These are phyloP conservation scores for Fallopia convolvulus DNA, from an alignment of 148 eudicot species.

Conservation along the genomic window DNA sequence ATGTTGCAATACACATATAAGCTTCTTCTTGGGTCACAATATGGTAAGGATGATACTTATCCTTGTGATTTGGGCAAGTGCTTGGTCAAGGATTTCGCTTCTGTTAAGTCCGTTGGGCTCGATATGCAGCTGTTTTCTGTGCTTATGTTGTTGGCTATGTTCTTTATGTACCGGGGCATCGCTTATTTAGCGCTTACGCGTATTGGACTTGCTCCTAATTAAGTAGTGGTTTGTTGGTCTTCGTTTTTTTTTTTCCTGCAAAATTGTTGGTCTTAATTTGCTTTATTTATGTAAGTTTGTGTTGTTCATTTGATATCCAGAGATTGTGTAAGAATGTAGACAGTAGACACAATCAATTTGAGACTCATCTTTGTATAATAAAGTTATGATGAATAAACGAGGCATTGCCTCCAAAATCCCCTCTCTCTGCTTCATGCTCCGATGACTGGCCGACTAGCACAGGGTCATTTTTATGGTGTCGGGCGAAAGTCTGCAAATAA, in stretches of 20 bases:
- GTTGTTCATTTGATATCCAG: not conserved
- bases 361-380: no score
- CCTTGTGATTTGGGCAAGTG: constrained; percentile 36
- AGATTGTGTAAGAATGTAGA: not conserved
- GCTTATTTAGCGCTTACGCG: constrained; percentile 82
- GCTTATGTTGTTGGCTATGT: constrained; percentile 46
- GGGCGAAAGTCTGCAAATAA: no score
- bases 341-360: no score
- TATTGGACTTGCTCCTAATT: constrained; percentile 36
- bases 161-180: constrained; percentile 42
- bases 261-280: not conserved
- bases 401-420: no score
- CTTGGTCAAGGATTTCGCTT: constrained; percentile 51
- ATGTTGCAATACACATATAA: constrained; percentile 41
- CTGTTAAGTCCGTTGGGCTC: constrained; percentile 44
- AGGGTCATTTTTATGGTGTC: no score
- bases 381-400: no score
- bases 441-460: no score
- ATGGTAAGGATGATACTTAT: constrained; percentile 39
- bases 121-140: constrained; percentile 23
- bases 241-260: not conserved
- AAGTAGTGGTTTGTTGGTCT: not conserved
- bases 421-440: no score
- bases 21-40: constrained; percentile 64
- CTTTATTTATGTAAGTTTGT: not conserved